A percentile compares a stretch with the other conserved stretches of the same genome.
Conservation (phyloP, 2,329 filamentous ascomycete genomes). For the Amesomyces nigricolor region DNA sequence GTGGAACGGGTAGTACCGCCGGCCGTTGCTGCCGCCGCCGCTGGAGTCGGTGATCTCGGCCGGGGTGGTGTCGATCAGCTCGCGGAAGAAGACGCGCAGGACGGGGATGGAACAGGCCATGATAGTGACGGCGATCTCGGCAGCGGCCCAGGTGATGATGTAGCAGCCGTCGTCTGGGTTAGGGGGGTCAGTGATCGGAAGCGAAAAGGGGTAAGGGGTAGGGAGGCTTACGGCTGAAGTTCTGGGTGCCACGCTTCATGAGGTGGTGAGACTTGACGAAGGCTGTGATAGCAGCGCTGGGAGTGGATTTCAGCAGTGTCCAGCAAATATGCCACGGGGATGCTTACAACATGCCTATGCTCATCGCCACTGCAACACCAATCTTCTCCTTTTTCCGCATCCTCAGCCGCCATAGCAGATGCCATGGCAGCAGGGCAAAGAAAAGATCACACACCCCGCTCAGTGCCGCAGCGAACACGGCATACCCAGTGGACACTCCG, state of each 20-base stretch:
- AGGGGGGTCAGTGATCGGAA: background rate
- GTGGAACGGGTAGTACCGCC: background rate
- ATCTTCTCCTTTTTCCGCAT: conserved; percentile 30
- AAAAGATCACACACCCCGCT: conserved; percentile 27
- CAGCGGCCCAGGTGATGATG: conserved; percentile 20
- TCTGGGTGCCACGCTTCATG: conserved; percentile 6
- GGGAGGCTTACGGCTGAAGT: conserved; percentile 13
- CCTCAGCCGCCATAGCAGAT: conserved; percentile 28
- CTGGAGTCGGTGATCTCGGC: background rate
- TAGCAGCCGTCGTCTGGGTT: conserved; percentile 1
- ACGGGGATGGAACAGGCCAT: conserved; percentile 25
- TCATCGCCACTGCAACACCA: conserved; percentile 30
- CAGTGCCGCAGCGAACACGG: conserved; percentile 20
- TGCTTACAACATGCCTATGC: conserved; percentile 29
- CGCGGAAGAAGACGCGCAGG: conserved; percentile 12
- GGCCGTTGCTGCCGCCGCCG: too few species aligned
- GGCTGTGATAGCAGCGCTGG: conserved; percentile 6
- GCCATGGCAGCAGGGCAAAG: conserved; percentile 30
- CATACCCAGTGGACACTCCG: conserved; percentile 21
- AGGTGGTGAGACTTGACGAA: conserved; percentile 13
- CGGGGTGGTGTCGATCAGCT: background rate
- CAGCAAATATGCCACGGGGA: background rate
- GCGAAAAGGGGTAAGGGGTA: too few species aligned
- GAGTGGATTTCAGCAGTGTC: background rate
- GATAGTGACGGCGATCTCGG: conserved; percentile 23